A percentile compares a stretch with the other conserved stretches of the same genome.
Evolutionary conservation across 2,329 filamentous ascomycete genomes (phyloP).

Genomic region (Monilinia laxa): DNA sequence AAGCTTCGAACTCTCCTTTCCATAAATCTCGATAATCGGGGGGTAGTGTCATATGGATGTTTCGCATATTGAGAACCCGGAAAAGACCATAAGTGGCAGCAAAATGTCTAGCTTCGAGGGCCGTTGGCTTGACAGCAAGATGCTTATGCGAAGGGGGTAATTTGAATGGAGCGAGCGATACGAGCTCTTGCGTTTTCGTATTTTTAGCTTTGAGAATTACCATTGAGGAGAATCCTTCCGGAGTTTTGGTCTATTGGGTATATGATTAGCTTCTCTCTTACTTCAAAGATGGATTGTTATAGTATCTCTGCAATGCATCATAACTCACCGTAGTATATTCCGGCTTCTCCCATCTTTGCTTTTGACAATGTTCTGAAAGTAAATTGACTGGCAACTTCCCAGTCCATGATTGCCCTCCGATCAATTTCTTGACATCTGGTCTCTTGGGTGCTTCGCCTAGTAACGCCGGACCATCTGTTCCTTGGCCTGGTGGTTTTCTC

Average conservation of each 20-base stretch:
- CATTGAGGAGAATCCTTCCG: conserved; percentile 74
- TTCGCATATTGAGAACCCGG: conserved; percentile 91
- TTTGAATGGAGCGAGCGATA: conserved; percentile 75
- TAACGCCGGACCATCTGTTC: conserved; percentile 34
- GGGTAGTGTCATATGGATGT: conserved; percentile 90
- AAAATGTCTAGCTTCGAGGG: conserved; percentile 89
- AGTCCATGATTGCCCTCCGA: conserved; percentile 94
- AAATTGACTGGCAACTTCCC: conserved; percentile 94
- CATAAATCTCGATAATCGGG: conserved; percentile 86
- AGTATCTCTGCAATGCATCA: background rate
- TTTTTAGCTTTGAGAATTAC: conserved; percentile 77
- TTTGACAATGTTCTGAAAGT: conserved; percentile 91
- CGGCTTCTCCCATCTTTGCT: conserved; percentile 91
- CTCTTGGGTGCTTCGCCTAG: conserved; percentile 42
- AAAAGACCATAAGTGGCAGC: conserved; percentile 90
- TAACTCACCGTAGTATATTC: conserved; percentile 76
- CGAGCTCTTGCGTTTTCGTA: conserved; percentile 76
- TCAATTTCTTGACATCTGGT: conserved; percentile 73
- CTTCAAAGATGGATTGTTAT: background rate
- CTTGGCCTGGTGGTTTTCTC: conserved; percentile 32
- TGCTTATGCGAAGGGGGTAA: conserved; percentile 75
- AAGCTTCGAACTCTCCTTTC: conserved; percentile 79
- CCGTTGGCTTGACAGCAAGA: conserved; percentile 71
- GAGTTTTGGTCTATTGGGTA: conserved; percentile 56
- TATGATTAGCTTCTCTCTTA: conserved; percentile 8